Evolutionary conservation across 2,329 filamentous ascomycete species (phyloP).

Genomic region (Trichoderma arundinaceum): DNA sequence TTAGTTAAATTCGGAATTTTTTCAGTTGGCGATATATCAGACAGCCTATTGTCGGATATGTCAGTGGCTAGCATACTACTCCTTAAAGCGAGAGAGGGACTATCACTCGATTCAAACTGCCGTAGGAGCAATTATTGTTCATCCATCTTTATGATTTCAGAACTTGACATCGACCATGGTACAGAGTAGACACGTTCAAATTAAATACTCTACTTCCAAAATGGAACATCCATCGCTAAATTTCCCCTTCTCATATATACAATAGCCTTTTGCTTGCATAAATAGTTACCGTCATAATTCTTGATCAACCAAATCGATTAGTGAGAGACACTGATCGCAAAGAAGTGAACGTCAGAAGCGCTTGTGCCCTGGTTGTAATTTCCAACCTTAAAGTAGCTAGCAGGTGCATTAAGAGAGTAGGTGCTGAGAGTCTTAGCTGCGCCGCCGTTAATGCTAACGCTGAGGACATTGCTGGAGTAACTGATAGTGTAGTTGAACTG

Average conservation of each 20-base stretch:
- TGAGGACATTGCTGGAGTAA: conserved; percentile 46
- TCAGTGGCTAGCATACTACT: too few relatives aligned
- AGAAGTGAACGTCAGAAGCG: conserved; percentile 39
- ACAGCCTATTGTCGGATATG: too few relatives aligned
- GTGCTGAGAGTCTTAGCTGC: conserved; percentile 39
- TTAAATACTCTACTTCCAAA: neutral
- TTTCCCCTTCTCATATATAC: neutral
- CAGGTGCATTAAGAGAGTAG: conserved; percentile 40
- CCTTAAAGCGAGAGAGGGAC: too few relatives aligned
- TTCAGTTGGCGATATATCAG: too few relatives aligned
- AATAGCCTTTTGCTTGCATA: neutral
- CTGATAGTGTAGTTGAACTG: conserved; percentile 47
- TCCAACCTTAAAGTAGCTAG: conserved; percentile 49
- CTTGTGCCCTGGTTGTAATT: conserved; percentile 46
- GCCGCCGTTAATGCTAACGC: conserved; percentile 42
- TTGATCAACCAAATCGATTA: conserved; percentile 37
- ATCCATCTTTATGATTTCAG: neutral
- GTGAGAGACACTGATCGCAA: conserved; percentile 33
- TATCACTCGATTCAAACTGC: too few relatives aligned
- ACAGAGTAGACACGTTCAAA: neutral
- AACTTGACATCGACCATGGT: neutral
- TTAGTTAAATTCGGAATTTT: too few relatives aligned
- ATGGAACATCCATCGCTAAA: neutral
- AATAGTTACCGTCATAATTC: neutral
- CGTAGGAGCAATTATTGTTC: neutral